A percentile compares a stretch with the other conserved stretches of the same genome.
phyloP scores from a whole-genome alignment of 441 rosid genomes.

The Theobroma grandiflorum region DNA sequence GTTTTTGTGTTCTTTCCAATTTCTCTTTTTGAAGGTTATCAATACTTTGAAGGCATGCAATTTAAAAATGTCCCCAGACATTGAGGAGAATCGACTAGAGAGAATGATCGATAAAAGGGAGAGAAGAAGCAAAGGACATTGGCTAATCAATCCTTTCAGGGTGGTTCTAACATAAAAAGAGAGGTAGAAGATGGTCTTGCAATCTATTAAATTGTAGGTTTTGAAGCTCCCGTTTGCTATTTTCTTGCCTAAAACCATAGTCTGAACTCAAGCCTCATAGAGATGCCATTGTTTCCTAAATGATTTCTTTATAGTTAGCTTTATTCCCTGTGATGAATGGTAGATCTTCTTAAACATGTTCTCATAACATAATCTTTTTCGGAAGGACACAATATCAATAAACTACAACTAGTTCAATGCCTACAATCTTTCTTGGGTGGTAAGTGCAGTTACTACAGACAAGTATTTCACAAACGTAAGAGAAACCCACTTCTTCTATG shows the following conservation, averaged over 20 bases:
- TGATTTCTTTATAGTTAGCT: neutral
- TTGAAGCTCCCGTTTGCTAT: neutral
- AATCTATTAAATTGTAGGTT: neutral
- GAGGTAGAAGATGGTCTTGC: neutral
- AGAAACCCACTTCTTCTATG: constrained; percentile 9
- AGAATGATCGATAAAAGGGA: neutral
- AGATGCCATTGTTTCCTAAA: neutral
- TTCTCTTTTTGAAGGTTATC: neutral
- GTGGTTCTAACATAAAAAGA: neutral
- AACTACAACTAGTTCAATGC: constrained; percentile 97
- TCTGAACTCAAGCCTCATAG: neutral
- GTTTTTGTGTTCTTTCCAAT: neutral
- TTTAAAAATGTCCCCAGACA: neutral
- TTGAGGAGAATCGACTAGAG: constrained; percentile 6
- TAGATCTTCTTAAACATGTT: constrained; percentile 31
- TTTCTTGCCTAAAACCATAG: neutral
- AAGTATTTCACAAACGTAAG: neutral
- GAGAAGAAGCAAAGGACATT: neutral
- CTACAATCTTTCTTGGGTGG: constrained; percentile 90
- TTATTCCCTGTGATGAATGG: neutral
- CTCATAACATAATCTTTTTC: constrained; percentile 34
- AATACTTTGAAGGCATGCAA: constrained; percentile 12
- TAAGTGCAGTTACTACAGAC: constrained; percentile 44
- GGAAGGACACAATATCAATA: constrained; percentile 96
- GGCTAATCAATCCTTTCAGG: neutral